These are phyloP conservation scores for Pythium aquatile DNA, from an alignment of 352 stramenopile species.

Conservation along the genomic window DNA sequence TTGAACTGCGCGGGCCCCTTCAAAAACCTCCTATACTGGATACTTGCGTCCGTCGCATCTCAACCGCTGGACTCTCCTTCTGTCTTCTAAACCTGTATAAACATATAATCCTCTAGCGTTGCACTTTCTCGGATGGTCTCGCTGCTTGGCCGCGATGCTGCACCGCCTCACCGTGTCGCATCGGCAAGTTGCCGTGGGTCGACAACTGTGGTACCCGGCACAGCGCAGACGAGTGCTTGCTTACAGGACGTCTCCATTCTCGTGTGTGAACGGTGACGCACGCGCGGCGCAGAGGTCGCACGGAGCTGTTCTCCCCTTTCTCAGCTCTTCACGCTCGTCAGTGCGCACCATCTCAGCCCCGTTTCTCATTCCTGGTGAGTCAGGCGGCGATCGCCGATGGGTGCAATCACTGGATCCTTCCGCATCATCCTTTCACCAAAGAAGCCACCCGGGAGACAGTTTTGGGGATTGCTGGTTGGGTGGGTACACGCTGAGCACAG, in stretches of 20 bases:
- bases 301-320: no score
- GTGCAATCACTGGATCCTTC: no score
- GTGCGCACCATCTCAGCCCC: no score
- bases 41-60: neutral
- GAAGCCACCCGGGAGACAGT: no score
- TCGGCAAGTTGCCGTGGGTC: neutral
- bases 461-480: neutral
- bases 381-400: no score
- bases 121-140: neutral
- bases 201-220: neutral
- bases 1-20: neutral
- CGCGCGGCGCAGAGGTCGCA: no score
- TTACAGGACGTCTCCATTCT: neutral
- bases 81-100: neutral
- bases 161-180: slow-evolving; percentile 1
- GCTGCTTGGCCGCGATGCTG: neutral
- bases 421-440: no score
- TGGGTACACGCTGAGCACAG: neutral
- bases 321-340: no score
- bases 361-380: no score
- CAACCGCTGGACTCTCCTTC: neutral
- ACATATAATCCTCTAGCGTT: neutral
- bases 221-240: neutral
- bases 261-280: neutral
- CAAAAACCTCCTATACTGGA: neutral